Conservation (phyloP, 2,329 filamentous ascomycete genomes). For the Phaeoacremonium minimum region DNA sequence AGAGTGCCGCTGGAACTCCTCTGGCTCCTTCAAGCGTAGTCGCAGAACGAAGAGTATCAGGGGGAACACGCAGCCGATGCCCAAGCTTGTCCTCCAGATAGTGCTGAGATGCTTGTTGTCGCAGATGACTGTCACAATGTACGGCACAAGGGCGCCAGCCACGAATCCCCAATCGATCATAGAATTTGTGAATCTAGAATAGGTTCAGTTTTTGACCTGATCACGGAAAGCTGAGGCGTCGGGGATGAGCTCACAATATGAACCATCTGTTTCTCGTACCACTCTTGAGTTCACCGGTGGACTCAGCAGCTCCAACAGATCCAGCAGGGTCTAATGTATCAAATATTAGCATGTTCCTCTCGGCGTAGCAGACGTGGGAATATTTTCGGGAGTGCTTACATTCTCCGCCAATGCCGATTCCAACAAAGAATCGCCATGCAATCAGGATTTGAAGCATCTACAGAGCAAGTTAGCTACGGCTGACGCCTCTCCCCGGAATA, state of each 20-base stretch:
- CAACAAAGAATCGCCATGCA: slow-evolving; percentile 79
- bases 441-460: slow-evolving; percentile 74
- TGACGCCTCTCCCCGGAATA: too few species aligned
- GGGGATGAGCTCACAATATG: too few species aligned
- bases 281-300: slow-evolving; percentile 73
- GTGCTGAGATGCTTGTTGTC: slow-evolving; percentile 60
- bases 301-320: slow-evolving; percentile 78
- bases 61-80: slow-evolving; percentile 74
- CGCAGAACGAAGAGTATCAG: slow-evolving; percentile 67
- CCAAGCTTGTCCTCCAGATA: slow-evolving; percentile 79
- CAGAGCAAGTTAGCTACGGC: too few species aligned
- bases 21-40: slow-evolving; percentile 70
- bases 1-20: slow-evolving; percentile 68
- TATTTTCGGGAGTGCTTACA: too few species aligned
- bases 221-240: too few species aligned
- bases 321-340: slow-evolving; percentile 82
- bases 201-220: too few species aligned
- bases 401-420: slow-evolving; percentile 75
- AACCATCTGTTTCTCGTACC: slow-evolving; percentile 90
- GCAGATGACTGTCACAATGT: slow-evolving; percentile 52
- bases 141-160: slow-evolving; percentile 72
- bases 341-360: too few species aligned
- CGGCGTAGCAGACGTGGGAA: too few species aligned
- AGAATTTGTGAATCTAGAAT: background rate
- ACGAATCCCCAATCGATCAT: slow-evolving; percentile 63